Evolutionary conservation across 1,139 yeast species (phyloP).

Genomic region (Schwanniomyces etchellsii): DNA sequence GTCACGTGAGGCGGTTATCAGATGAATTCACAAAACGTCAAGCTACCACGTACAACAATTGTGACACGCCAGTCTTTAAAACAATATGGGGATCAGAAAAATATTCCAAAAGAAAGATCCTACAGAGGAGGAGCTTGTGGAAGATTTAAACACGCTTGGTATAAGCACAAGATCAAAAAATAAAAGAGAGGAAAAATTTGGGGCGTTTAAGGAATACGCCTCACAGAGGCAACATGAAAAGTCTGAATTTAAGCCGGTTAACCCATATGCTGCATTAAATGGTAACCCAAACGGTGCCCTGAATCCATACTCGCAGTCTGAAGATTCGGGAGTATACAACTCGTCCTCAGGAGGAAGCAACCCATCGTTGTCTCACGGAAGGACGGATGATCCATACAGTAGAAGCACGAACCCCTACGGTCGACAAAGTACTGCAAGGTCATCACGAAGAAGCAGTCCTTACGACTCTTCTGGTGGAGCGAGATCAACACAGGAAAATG

Average conservation of each 20-base stretch:
- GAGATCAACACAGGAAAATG: conserved; percentile 1
- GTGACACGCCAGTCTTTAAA: background rate
- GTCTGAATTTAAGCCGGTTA: conserved; percentile 43
- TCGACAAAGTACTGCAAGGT: conserved; percentile 3
- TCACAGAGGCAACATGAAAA: conserved; percentile 36
- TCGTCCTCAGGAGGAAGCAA: conserved; percentile 4
- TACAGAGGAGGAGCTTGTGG: conserved; percentile 50
- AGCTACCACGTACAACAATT: background rate
- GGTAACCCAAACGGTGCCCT: conserved; percentile 16
- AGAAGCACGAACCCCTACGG: conserved; percentile 2
- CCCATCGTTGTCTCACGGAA: background rate
- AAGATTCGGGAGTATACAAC: conserved; percentile 3
- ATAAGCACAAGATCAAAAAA: conserved; percentile 38
- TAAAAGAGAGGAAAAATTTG: conserved; percentile 50
- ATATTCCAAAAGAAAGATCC: conserved; percentile 60
- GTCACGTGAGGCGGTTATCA: too few species aligned
- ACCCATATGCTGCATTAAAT: conserved; percentile 38
- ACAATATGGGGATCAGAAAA: conserved; percentile 44
- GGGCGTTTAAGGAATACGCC: conserved; percentile 61
- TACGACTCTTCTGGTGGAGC: conserved; percentile 1
- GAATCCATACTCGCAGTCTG: conserved; percentile 14
- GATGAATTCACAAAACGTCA: background rate
- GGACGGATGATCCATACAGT: conserved; percentile 4
- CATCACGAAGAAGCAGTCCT: background rate
- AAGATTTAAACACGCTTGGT: conserved; percentile 48